Evolutionary conservation across 1,284 basidiomycete species (phyloP).

Genomic region (Ustilago curta): DNA sequence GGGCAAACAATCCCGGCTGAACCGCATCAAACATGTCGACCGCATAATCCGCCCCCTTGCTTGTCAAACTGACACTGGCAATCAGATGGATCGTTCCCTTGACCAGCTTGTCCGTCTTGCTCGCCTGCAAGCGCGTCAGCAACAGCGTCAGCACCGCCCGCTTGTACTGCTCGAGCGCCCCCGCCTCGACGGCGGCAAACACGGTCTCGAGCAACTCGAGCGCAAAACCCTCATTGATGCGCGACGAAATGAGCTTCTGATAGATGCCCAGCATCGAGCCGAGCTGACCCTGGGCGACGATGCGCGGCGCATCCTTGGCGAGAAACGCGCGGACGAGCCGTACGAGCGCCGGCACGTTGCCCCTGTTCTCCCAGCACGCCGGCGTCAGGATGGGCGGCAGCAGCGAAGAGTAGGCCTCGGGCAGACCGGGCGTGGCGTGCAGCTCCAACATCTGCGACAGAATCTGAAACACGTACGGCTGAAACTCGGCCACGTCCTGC

Average conservation of each 20-base stretch:
- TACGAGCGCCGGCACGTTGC: conserved; percentile 94
- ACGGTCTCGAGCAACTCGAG: conserved; percentile 89
- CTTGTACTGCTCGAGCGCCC: conserved; percentile 78
- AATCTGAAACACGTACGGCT: conserved; percentile 97
- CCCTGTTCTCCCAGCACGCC: conserved; percentile 90
- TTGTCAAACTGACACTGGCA: conserved; percentile 69
- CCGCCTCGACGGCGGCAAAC: conserved; percentile 78
- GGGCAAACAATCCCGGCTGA: conserved; percentile 84
- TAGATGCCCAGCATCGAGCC: conserved; percentile 87
- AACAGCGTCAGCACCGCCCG: conserved; percentile 83
- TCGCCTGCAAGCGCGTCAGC: conserved; percentile 85
- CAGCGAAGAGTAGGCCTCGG: conserved; percentile 81
- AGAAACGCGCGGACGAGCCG: conserved; percentile 88
- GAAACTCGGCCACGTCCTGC: conserved; percentile 94
- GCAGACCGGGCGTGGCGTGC: conserved; percentile 75
- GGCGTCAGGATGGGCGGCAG: conserved; percentile 88
- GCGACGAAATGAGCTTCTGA: conserved; percentile 89
- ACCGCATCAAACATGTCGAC: conserved; percentile 83
- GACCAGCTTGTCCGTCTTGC: conserved; percentile 89
- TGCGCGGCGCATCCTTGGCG: conserved; percentile 76
- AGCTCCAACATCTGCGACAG: conserved; percentile 94
- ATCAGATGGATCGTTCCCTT: conserved; percentile 86
- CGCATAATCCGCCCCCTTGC: conserved; percentile 77
- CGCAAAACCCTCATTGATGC: conserved; percentile 88
- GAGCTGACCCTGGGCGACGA: conserved; percentile 82